Evolutionary conservation across 768 basidiomycete species (phyloP), one percentile per base, ranked within the genome.

Genomic region (Melanogaster broomeanus): DNA sequence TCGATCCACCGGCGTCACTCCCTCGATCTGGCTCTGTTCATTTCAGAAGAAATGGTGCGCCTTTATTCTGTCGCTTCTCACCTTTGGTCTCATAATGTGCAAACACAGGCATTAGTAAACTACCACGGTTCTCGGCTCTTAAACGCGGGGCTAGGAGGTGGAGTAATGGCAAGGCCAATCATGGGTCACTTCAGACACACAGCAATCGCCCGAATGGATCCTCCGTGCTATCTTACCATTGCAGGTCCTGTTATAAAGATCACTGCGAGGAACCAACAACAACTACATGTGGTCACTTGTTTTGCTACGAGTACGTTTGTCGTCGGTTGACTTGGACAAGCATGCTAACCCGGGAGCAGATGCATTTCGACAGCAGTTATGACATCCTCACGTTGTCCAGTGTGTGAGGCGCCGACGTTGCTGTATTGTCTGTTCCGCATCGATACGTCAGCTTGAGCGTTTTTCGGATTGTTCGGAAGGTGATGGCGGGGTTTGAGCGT

Each of bases 251-350:
- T 57, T 69, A 74, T 22, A 66, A 62, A 28, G 74, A 81, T 49
- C 69, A 75, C 28, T 82, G 80, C 57, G 72, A 76, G 22, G 76
- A 81, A 54, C 77, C 78, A 35, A 83, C 82, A 24, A 82, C 79
- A 31, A 83, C 80, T 4, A 79, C 80, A 70, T 85, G 84, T 59
- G 84, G 84, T 9, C 84, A 85, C 55, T 65, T 85, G 25, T 85
- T 85, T 56, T 85, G 84, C 57, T 73, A 82, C 51, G 60, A 53
- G 79, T 70, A 50, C 55, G 64, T 56, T 42, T 38, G 0, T n/a
- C 27, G 15, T 44, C 31, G 18, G 22, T 35, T 22, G 6, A 33
- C 35, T 30, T 45, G 7, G 16, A 47, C n/a, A 8, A 19, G 19
- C 12, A 13, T 25, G 43, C 45, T 58, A 18, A 57, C 49, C 28